These are phyloP conservation scores for Vitis hybrid DNA, from an alignment of 177 flowering plant genomes.

Conservation along the genomic window DNA sequence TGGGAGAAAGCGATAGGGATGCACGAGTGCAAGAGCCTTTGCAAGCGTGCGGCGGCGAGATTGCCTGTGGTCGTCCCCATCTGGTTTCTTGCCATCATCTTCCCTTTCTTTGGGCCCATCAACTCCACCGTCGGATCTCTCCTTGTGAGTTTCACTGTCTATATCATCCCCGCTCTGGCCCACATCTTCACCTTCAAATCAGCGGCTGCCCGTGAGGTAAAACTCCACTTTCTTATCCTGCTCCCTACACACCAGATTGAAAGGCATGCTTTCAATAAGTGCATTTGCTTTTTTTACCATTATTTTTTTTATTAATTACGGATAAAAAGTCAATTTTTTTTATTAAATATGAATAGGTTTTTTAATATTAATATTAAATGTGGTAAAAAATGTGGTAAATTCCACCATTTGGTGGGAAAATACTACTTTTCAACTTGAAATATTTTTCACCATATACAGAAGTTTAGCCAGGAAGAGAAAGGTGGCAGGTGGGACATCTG, in stretches of 20 bases:
- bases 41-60: constrained; percentile 89
- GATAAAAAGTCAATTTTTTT: too few species aligned
- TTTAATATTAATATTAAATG: too few species aligned
- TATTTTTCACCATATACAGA: neutral
- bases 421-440: too few species aligned
- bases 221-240: neutral
- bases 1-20: constrained; percentile 99
- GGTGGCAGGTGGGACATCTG: neutral
- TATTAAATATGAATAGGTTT: too few species aligned
- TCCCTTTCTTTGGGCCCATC: constrained; percentile 98
- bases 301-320: too few species aligned
- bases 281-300: too few species aligned
- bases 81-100: constrained; percentile 94
- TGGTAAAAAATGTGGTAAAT: too few species aligned
- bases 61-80: constrained; percentile 96
- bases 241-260: neutral
- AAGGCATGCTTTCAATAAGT: too few species aligned
- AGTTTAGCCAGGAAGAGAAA: neutral
- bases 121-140: constrained; percentile 96
- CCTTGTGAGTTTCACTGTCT: constrained; percentile 97
- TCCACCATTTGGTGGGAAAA: too few species aligned
- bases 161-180: constrained; percentile 95
- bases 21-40: constrained; percentile 92
- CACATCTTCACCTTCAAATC: constrained; percentile 86
- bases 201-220: constrained; percentile 89